phyloP scores from a whole-genome alignment of 164 flowering plant genomes.

The Echeveria elegans region DNA sequence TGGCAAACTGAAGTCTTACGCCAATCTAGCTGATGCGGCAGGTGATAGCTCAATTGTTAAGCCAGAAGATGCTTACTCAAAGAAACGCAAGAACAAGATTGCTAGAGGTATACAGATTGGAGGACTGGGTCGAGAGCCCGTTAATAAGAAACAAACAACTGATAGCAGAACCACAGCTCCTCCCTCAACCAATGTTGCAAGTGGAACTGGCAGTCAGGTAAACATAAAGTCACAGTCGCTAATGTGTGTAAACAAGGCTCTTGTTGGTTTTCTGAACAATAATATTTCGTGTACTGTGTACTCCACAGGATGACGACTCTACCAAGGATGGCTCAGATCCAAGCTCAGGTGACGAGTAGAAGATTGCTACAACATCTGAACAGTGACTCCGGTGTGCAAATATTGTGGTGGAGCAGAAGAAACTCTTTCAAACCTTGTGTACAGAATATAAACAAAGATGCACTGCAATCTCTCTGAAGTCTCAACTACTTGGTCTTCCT shows the following conservation, averaged over 20 bases:
- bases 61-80: constrained; percentile 6
- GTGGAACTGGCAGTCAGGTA: neutral
- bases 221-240: neutral
- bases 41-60: constrained; percentile 11
- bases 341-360: neutral
- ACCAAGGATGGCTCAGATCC: neutral
- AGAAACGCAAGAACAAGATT: constrained; percentile 9
- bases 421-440: neutral
- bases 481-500: neutral
- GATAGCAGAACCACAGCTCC: neutral
- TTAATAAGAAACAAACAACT: neutral
- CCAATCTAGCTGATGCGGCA: neutral
- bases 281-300: neutral
- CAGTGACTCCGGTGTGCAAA: neutral
- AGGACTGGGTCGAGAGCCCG: neutral
- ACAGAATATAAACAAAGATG: neutral
- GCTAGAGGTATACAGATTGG: neutral
- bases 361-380: neutral
- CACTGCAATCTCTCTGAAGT: neutral
- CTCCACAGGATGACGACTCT: neutral
- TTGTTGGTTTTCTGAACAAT: neutral
- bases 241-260: neutral
- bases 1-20: neutral
- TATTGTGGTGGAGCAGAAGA: neutral
- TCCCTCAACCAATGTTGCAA: neutral